Evolutionary conservation across 2,329 filamentous ascomycete genomes (phyloP).

Genomic region (Incumbomyces delicatus): DNA sequence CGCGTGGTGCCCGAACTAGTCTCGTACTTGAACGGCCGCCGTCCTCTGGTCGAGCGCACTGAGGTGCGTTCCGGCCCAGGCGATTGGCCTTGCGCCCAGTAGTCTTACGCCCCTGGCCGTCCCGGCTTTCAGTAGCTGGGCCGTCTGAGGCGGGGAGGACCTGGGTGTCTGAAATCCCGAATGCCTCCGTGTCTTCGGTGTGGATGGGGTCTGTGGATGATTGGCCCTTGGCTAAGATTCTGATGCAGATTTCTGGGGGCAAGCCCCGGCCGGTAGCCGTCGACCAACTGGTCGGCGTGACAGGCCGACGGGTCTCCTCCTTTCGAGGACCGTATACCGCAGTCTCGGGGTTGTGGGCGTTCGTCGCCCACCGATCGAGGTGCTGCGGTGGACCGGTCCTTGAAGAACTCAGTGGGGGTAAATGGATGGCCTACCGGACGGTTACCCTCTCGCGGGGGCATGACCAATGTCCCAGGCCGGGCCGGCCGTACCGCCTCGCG

Average conservation of each 20-base stretch:
- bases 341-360: constrained; percentile 8
- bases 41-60: too few relatives aligned
- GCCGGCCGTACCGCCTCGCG: too few relatives aligned
- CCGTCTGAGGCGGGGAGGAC: not conserved
- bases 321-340: constrained; percentile 15
- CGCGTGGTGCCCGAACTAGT: too few relatives aligned
- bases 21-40: too few relatives aligned
- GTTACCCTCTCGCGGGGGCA: too few relatives aligned
- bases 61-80: too few relatives aligned
- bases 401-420: constrained; percentile 20
- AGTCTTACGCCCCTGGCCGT: too few relatives aligned
- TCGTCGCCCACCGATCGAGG: constrained; percentile 1
- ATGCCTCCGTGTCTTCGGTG: constrained; percentile 8
- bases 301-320: constrained; percentile 16
- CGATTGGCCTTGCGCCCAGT: too few relatives aligned
- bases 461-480: too few relatives aligned
- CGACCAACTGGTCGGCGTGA: constrained; percentile 11
- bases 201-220: constrained; percentile 20
- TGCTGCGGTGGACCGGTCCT: constrained; percentile 15
- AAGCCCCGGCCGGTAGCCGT: constrained; percentile 16
- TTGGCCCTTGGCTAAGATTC: constrained; percentile 21
- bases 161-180: constrained; percentile 10
- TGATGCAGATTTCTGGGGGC: constrained; percentile 15
- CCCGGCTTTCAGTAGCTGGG: too few relatives aligned
- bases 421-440: constrained; percentile 13